Base-by-base conservation (phyloP, 2,329 filamentous ascomycete genomes). In the Dactylellina cionopaga region DNA sequence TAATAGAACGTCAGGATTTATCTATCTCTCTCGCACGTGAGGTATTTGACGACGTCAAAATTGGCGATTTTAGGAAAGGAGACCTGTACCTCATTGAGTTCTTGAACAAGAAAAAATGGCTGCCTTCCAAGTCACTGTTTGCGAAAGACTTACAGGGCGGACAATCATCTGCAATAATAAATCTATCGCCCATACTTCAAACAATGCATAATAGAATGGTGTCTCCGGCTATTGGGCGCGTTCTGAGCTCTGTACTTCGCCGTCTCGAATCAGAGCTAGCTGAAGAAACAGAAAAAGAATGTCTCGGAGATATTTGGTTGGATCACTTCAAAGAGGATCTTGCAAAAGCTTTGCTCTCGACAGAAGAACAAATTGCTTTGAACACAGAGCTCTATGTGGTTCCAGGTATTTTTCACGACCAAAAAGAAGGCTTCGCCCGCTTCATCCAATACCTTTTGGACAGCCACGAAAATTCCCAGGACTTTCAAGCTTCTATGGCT, bases 371-470 rank as follows among this genome's bases (percentile, higher is more conserved):
- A n/a, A 35, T 68, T 24, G 55, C 55, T 9, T 11, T 68, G 24
- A 62, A 74, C 24, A 68, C 56, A 5, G 62, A 74, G 25, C 69
- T 74, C 7, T 68, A 74, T 33, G 62, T 65, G 3, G 47, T 74
- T 10, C 54, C 69, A 15, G 55, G 69, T 13, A 25, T 74, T 7
- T 66, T 75, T 33, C 65, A 54, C 5, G 25, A 44, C 25, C 80
- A 80, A 44, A 80, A 80, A 37, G 54, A 78, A 4, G 74, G 79
- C 5, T 76, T 79, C 29, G 76, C 81, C 7, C 75, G 79, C 0
- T 77, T 85, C 31, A 80, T 82, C 59, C 80, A 81, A 62, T 74
- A 79, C 10, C 80, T 85, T 1, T 79, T 90, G 5, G 84, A 85
- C 35, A 80, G 78, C 31, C 19, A 41, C 25, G 2, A 24, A 10